Conservation (phyloP, 441 rosid genomes). For the Flueggea neowawraea region DNA sequence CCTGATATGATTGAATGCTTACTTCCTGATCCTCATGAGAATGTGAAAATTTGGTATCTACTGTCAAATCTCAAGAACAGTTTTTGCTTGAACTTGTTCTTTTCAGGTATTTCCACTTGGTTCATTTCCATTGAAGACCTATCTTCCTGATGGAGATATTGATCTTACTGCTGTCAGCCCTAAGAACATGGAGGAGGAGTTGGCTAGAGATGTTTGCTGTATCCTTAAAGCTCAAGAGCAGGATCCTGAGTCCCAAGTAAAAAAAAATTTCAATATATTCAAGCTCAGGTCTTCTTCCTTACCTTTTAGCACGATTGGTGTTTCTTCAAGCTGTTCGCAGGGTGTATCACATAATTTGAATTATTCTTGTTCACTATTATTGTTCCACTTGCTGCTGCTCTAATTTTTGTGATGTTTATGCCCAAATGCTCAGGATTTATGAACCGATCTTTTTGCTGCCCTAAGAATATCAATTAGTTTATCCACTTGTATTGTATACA, state of each 20-base stretch:
- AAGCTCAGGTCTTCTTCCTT: constrained; percentile 67
- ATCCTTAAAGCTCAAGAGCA: constrained; percentile 49
- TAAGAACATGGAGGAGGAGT: constrained; percentile 57
- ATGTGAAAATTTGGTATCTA: too few species aligned
- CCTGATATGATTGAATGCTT: too few species aligned
- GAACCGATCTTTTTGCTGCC: too few species aligned
- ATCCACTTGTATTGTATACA: too few species aligned
- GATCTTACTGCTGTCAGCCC: constrained; percentile 73
- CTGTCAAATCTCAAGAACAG: too few species aligned
- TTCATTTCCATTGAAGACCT: constrained; percentile 87
- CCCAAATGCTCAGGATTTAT: background rate
- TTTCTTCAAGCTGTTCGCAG: too few species aligned
- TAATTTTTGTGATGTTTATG: background rate
- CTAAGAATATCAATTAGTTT: too few species aligned
- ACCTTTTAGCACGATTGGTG: background rate
- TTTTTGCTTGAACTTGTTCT: too few species aligned
- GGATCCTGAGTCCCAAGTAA: constrained; percentile 44
- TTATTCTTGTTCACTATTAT: background rate
- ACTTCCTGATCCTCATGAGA: too few species aligned
- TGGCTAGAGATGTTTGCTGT: constrained; percentile 44
- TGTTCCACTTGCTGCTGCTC: background rate
- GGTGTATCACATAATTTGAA: too few species aligned
- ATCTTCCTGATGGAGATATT: constrained; percentile 97
- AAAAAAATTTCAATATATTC: constrained; percentile 64
- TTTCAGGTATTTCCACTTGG: constrained; percentile 83